Evolutionary conservation across 2,329 filamentous ascomycete species (phyloP).

Genomic region (Emmonsiellopsis sp.): DNA sequence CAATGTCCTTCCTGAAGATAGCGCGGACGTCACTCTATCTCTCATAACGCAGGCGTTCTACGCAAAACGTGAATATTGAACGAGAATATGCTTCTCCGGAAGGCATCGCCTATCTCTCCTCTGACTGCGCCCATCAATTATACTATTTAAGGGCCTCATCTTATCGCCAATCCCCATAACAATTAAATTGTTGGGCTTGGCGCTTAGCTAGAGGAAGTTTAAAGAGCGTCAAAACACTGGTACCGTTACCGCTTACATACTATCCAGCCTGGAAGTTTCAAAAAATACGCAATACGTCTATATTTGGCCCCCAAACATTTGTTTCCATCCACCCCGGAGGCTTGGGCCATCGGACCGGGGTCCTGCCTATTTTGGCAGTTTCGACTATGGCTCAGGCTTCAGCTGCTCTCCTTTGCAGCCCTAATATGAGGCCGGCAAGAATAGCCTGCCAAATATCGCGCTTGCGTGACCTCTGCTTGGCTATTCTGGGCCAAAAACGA

Average conservation of each 20-base stretch:
- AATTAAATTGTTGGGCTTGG: not conserved
- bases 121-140: not conserved
- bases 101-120: not conserved
- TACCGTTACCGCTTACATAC: too few relatives aligned
- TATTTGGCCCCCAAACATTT: not conserved
- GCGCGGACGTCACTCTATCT: not conserved
- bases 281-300: not conserved
- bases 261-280: too few relatives aligned
- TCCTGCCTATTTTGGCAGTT: not conserved
- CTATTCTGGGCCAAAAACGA: not conserved
- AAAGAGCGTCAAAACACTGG: not conserved
- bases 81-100: not conserved
- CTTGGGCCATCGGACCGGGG: not conserved
- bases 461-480: not conserved
- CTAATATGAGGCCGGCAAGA: not conserved
- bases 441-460: not conserved
- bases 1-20: not conserved
- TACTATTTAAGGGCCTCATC: not conserved
- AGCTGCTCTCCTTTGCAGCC: not conserved
- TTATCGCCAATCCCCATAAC: not conserved
- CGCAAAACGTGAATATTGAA: not conserved
- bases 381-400: not conserved
- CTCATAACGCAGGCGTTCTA: not conserved
- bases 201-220: not conserved
- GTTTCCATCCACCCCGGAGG: not conserved